Base-by-base conservation (phyloP, 352 stramenopile species). In the Pythium aristosporum region DNA sequence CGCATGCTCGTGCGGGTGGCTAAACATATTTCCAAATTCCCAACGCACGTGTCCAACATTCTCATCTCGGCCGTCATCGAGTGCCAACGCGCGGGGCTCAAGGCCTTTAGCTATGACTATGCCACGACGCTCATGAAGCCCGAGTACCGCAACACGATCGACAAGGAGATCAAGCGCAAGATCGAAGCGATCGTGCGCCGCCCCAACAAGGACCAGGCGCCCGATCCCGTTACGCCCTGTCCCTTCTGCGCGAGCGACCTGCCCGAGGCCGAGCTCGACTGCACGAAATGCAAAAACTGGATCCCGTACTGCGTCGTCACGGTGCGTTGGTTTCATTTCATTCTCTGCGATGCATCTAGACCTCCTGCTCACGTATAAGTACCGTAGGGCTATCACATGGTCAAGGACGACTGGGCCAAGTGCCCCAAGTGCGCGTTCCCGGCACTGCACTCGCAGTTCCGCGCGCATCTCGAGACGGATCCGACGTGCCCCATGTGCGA, bases 11-110 rank as follows among this genome's bases (percentile, higher is more conserved):
- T 96, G 20, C 85, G 94, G 20, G 89, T 98, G 3, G 90, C 86
- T 13, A 87, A 96, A 51, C 84, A 93, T 73, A 86, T 98, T 37
- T 97, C 88, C 68, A 96, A 96, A 63, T 98, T 98, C 69, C 91
- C 92, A 0, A 93, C 76, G 4, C 91, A 98, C 65, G 80, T 92
- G 28, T 77, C 84, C 34, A 92, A 92, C 59, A 96, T 98, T 47
- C 80, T 98, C 53, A 98, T 97, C 52, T 96, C 83, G 21, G 89
- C 89, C 8, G 92, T 98, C 13, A 97, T 98, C 57, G 94, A 98
- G 74, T 98, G 94, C 68, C 90, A 97, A 71, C 85, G 91, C 48
- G 93, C 89, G 2, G 91, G 91, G 1, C 75, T 98, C 41, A 91
- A 95, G 49, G 80, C 87, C 18, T 88, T 80, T 62, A 94, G 90